Evolutionary conservation across 2,329 filamentous ascomycete species (phyloP).

Genomic region (Colletotrichum musicola): DNA sequence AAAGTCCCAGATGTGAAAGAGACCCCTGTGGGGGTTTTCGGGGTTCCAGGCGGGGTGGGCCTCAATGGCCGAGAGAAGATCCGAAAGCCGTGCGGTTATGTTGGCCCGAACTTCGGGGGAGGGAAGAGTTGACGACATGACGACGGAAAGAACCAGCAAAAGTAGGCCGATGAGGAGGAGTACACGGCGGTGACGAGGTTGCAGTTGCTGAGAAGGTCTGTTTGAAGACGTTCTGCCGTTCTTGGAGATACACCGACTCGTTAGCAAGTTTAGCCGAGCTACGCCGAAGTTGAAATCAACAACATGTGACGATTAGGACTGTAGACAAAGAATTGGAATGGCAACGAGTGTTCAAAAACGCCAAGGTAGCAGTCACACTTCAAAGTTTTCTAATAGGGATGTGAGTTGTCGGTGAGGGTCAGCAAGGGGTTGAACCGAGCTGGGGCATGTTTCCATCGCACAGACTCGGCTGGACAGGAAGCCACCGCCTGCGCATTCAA

Average conservation of each 20-base stretch:
- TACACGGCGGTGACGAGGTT: background rate
- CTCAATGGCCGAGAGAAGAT: slow-evolving; percentile 47
- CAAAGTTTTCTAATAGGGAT: slow-evolving; percentile 19
- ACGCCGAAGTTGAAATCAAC: background rate
- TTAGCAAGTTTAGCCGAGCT: no score
- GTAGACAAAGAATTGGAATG: background rate
- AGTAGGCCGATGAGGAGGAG: background rate
- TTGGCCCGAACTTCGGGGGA: slow-evolving; percentile 42
- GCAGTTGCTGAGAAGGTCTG: background rate
- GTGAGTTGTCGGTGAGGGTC: slow-evolving; percentile 35
- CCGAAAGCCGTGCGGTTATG: slow-evolving; percentile 44
- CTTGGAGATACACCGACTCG: background rate
- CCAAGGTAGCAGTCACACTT: slow-evolving; percentile 20
- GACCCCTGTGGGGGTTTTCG: slow-evolving; percentile 46
- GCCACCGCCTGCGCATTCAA: slow-evolving; percentile 32
- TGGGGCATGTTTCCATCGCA: slow-evolving; percentile 36
- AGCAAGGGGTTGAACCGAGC: slow-evolving; percentile 29
- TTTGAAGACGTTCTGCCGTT: background rate
- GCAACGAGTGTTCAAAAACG: background rate
- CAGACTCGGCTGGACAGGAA: slow-evolving; percentile 27
- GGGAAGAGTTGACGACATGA: slow-evolving; percentile 42
- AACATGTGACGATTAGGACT: background rate
- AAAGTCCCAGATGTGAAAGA: slow-evolving; percentile 58
- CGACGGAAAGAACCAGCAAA: background rate
- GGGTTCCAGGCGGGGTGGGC: slow-evolving; percentile 46